These are phyloP conservation scores for Pseudocercospora fijiensis DNA, from an alignment of 2,329 filamentous ascomycete genomes.

Conservation along the genomic window DNA sequence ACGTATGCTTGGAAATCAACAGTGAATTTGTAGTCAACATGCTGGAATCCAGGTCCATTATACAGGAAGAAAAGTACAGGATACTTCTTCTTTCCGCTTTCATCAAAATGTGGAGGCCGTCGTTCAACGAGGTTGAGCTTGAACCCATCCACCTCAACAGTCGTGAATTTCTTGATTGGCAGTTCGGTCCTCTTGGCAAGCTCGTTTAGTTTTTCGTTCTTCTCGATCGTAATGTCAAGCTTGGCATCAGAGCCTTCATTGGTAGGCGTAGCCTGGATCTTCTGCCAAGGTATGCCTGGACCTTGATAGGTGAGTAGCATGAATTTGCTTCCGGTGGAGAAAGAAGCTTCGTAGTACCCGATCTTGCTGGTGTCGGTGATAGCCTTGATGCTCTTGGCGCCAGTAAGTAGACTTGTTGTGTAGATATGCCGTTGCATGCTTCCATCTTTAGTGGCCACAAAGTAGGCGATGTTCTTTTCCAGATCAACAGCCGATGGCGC, in stretches of 20 bases:
- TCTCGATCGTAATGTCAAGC: conserved; percentile 63
- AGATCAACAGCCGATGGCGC: conserved; percentile 84
- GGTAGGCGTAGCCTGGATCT: conserved; percentile 78
- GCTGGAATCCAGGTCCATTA: conserved; percentile 89
- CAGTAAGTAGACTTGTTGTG: conserved; percentile 79
- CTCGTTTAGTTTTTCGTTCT: conserved; percentile 69
- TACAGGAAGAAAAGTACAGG: conserved; percentile 95
- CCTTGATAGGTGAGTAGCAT: conserved; percentile 81
- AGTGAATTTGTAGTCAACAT: conserved; percentile 73
- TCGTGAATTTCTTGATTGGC: conserved; percentile 78
- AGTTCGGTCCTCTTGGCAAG: conserved; percentile 75
- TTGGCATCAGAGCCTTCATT: conserved; percentile 43
- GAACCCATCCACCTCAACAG: conserved; percentile 78
- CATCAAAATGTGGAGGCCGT: conserved; percentile 82
- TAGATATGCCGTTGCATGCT: conserved; percentile 91
- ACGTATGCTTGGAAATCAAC: conserved; percentile 91
- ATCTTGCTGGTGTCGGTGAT: conserved; percentile 72
- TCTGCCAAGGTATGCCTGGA: conserved; percentile 85
- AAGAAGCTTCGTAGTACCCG: conserved; percentile 78
- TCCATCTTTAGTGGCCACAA: conserved; percentile 79
- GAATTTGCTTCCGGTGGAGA: conserved; percentile 79
- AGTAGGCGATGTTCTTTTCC: conserved; percentile 84
- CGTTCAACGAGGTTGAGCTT: conserved; percentile 75
- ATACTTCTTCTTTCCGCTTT: conserved; percentile 68
- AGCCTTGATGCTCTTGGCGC: conserved; percentile 59